phyloP scores from a whole-genome alignment of 768 basidiomycete genomes.

The Mycena rebaudengoi region DNA sequence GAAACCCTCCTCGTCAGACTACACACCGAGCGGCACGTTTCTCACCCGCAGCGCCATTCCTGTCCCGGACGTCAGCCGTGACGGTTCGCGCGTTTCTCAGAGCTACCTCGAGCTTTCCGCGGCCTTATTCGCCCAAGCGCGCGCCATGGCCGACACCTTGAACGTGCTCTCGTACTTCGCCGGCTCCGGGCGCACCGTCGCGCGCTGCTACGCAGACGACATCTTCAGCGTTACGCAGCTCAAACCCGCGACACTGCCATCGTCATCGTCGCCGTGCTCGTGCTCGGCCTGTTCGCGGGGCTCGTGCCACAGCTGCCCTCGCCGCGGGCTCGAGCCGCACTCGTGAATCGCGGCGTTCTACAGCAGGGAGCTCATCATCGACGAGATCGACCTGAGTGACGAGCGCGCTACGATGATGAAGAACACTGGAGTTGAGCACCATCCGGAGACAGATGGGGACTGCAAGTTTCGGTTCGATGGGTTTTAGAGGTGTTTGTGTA shows the following conservation, averaged over 20 bases:
- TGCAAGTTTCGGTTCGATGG: slow-evolving; percentile 3
- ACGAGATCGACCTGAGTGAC: slow-evolving; percentile 19
- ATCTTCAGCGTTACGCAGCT: slow-evolving; percentile 38
- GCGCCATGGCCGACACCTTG: slow-evolving; percentile 47
- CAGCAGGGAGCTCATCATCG: slow-evolving; percentile 37
- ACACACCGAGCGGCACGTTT: slow-evolving; percentile 32
- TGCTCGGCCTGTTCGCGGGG: slow-evolving; percentile 42
- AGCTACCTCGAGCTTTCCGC: slow-evolving; percentile 50
- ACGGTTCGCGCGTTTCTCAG: slow-evolving; percentile 38
- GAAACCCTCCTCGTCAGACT: slow-evolving; percentile 32
- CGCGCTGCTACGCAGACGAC: slow-evolving; percentile 44
- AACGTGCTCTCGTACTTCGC: slow-evolving; percentile 53
- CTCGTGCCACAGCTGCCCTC: slow-evolving; percentile 38
- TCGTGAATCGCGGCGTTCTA: slow-evolving; percentile 43
- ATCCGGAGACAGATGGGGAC: slow-evolving; percentile 3
- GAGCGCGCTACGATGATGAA: slow-evolving; percentile 2
- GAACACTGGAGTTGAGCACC: background rate
- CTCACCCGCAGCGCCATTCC: slow-evolving; percentile 15
- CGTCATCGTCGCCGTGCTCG: slow-evolving; percentile 32
- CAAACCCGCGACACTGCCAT: slow-evolving; percentile 30
- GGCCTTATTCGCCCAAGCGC: slow-evolving; percentile 41
- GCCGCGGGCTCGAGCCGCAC: slow-evolving; percentile 39
- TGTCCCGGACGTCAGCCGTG: slow-evolving; percentile 29
- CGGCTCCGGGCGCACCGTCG: slow-evolving; percentile 46
- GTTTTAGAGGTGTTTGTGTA: background rate